Evolutionary conservation across 1,284 basidiomycete species (phyloP).

Genomic region (Malassezia brasiliensis): DNA sequence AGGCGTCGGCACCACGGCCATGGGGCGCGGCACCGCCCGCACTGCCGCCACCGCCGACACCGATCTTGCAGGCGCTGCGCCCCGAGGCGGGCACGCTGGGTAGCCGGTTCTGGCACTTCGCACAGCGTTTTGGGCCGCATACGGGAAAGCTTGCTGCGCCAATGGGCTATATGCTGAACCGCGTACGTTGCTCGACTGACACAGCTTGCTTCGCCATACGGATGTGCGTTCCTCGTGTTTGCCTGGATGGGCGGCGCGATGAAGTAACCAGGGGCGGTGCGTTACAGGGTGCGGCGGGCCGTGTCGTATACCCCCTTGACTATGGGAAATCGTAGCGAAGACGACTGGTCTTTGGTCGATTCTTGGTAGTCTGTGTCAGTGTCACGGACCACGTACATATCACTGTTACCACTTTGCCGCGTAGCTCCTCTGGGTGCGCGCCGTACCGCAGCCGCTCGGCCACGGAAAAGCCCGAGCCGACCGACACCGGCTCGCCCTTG

Average conservation of each 20-base stretch:
- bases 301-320: slow-evolving; percentile 28
- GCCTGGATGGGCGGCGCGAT: slow-evolving; percentile 45
- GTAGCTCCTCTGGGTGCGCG: slow-evolving; percentile 19
- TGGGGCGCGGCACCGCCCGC: slow-evolving; percentile 15
- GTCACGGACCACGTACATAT: slow-evolving; percentile 10
- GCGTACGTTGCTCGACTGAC: neutral
- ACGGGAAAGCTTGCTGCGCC: neutral
- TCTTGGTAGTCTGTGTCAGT: slow-evolving; percentile 4
- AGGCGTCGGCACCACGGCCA: slow-evolving; percentile 10
- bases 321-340: slow-evolving; percentile 26
- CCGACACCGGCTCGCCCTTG: slow-evolving; percentile 22
- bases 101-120: neutral
- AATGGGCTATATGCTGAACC: neutral
- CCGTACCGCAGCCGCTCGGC: slow-evolving; percentile 27
- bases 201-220: slow-evolving; percentile 30
- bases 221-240: slow-evolving; percentile 40
- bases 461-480: slow-evolving; percentile 29
- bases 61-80: neutral
- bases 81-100: slow-evolving; percentile 1
- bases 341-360: neutral
- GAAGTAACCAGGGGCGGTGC: slow-evolving; percentile 2
- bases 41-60: neutral
- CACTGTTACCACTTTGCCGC: slow-evolving; percentile 31
- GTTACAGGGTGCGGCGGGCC: slow-evolving; percentile 5
- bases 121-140: neutral